Conservation (phyloP, 2,329 filamentous ascomycete species). For the Cordyceps militaris region DNA sequence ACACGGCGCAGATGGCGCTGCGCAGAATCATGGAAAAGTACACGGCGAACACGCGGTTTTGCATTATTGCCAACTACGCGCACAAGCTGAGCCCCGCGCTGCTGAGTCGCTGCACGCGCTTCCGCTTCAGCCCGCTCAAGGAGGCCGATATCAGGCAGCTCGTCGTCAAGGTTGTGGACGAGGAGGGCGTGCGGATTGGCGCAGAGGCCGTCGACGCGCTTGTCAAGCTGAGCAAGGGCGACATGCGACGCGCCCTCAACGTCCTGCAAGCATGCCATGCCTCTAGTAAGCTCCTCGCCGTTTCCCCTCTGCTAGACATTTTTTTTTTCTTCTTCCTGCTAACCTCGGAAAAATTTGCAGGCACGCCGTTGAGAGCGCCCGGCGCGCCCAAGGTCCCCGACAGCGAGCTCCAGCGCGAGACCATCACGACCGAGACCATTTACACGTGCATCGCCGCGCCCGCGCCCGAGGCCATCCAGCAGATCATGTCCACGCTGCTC, state of each 20-base stretch:
- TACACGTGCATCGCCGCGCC: constrained; percentile 97
- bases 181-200: constrained; percentile 79
- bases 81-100: constrained; percentile 94
- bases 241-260: constrained; percentile 92
- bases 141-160: constrained; percentile 76
- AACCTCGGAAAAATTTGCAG: constrained; percentile 28
- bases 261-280: constrained; percentile 95
- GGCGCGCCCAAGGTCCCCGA: constrained; percentile 53
- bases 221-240: constrained; percentile 82
- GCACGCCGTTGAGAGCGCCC: constrained; percentile 59
- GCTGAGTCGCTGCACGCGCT: constrained; percentile 86
- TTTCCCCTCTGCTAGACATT: not conserved
- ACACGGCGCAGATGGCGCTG: constrained; percentile 94
- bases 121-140: constrained; percentile 90
- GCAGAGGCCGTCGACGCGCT: constrained; percentile 75
- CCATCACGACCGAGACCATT: constrained; percentile 82
- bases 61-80: constrained; percentile 97
- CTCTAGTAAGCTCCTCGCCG: constrained; percentile 52
- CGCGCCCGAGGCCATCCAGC: constrained; percentile 77
- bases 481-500: constrained; percentile 78
- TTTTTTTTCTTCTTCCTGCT: not conserved
- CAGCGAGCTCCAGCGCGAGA: constrained; percentile 64
- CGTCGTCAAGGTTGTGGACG: constrained; percentile 82
- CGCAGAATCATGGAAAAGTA: constrained; percentile 99
- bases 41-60: constrained; percentile 94